Evolutionary conservation across 306 rosid species (phyloP), one percentile per base, ranked within the genome.

Genomic region (Castanea crenata): DNA sequence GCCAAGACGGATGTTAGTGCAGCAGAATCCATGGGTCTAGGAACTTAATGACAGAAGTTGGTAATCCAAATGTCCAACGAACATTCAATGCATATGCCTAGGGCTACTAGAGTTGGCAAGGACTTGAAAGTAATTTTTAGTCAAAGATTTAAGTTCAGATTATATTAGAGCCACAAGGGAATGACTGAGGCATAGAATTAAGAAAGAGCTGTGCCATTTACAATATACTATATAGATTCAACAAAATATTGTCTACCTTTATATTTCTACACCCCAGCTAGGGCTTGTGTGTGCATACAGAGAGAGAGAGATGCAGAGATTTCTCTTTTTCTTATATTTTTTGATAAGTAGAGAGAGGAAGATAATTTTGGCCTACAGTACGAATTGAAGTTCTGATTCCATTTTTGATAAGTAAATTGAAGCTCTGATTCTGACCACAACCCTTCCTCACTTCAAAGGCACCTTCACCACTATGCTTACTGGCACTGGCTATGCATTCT

Each of bases 401-500:
- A 1, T 59, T 31, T 25, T 10, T 9, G 25, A 67, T 34, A 32
- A 51, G 25, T 41, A 64, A n/a, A 76, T 55, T 27, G 55, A 59
- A 25, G 23, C 38, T 20, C 55, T 71, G 59, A 83, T 75, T 32
- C 56, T 19, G 63, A 61, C 51, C 65, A 18, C 49, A 69, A 38
- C 58, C 79, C 31, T 73, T 0, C 51, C 76, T 35, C 61, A 44
- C 77, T 68, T 74, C 67, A 77, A 74, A 81, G 32, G 55, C 74
- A 49, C 55, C 59, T 59, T 41, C 41, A 74, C 69, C 41, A 38
- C 35, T 41, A 55, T 76, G 62, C 18, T 49, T 61, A 78, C 38
- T 79, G 75, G 65, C 71, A 32, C 21, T 12, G 23, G 77, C 74
- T 69, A 77, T 52, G 61, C 79, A 68, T 68, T 74, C 46, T 34